phyloP scores from a whole-genome alignment of 495 filamentous ascomycete species.

The Neurospora sp. region DNA sequence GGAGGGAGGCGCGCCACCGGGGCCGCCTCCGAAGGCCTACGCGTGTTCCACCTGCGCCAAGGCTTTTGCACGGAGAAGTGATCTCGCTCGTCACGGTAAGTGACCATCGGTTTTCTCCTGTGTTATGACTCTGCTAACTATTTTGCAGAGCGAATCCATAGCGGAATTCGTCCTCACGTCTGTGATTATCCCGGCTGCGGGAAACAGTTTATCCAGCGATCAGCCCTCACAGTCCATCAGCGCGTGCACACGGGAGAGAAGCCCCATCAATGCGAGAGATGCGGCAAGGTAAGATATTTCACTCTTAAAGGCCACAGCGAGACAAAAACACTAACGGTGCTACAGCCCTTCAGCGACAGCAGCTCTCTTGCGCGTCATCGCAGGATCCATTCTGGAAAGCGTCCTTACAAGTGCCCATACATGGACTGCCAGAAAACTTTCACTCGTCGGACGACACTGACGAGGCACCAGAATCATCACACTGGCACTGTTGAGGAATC shows the following conservation, averaged over 20 bases:
- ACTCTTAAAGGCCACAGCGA: not conserved
- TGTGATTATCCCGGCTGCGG: conserved; percentile 84
- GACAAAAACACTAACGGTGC: conserved; percentile 1
- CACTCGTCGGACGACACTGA: conserved; percentile 87
- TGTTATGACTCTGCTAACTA: conserved; percentile 10
- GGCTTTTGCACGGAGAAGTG: conserved; percentile 86
- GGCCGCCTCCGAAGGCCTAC: conserved; percentile 55
- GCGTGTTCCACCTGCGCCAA: conserved; percentile 87
- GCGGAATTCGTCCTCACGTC: conserved; percentile 80
- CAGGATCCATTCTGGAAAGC: conserved; percentile 89
- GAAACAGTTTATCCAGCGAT: conserved; percentile 96
- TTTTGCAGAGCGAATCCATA: conserved; percentile 84
- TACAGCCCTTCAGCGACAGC: conserved; percentile 94
- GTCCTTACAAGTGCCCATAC: conserved; percentile 95
- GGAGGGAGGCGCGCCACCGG: conserved; percentile 3
- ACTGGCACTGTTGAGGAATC: conserved; percentile 93
- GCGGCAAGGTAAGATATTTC: conserved; percentile 66
- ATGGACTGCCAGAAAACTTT: conserved; percentile 98
- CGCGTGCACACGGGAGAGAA: conserved; percentile 97
- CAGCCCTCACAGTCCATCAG: conserved; percentile 91
- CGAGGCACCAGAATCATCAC: conserved; percentile 91
- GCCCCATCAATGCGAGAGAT: conserved; percentile 94
- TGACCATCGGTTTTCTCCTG: conserved; percentile 1
- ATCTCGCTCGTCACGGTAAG: conserved; percentile 90
- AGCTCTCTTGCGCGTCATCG: conserved; percentile 91